These are phyloP conservation scores for Pestalotiopsis sp. DNA, from an alignment of 2,329 filamentous ascomycete species.

Conservation along the genomic window DNA sequence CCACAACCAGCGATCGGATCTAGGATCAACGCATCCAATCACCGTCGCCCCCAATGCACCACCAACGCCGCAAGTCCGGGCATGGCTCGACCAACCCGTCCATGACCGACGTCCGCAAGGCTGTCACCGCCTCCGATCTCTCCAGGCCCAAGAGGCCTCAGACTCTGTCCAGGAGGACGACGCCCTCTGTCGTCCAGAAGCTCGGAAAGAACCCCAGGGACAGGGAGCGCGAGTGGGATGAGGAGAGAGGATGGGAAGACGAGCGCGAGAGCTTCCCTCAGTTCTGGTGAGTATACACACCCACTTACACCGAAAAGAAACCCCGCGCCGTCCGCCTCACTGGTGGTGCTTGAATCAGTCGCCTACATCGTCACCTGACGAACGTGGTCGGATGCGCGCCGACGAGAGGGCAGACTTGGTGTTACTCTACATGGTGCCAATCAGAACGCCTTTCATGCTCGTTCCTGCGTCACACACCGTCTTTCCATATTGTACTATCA, in stretches of 20 bases:
- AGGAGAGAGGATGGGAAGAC: constrained; percentile 53
- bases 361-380: constrained; percentile 35
- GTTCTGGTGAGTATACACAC: constrained; percentile 56
- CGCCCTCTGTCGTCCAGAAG: constrained; percentile 44
- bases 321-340: constrained; percentile 15
- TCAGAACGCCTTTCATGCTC: constrained; percentile 16
- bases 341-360: constrained; percentile 14
- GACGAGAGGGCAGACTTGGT: constrained; percentile 17
- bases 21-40: constrained; percentile 22
- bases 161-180: constrained; percentile 45
- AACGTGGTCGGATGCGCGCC: constrained; percentile 21
- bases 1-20: constrained; percentile 17
- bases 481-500: constrained; percentile 12
- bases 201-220: constrained; percentile 54
- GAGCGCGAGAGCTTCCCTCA: constrained; percentile 67
- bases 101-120: constrained; percentile 57
- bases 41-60: constrained; percentile 49
- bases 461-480: constrained; percentile 35
- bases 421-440: constrained; percentile 7
- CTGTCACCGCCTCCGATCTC: constrained; percentile 46
- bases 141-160: constrained; percentile 51
- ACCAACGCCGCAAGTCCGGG: constrained; percentile 59
- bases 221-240: constrained; percentile 52
- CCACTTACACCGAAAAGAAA: background rate
- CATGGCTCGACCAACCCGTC: constrained; percentile 55